Evolutionary conservation across 495 filamentous ascomycete genomes (phyloP), one percentile per base, ranked within the genome.

Genomic region (Viridothelium virens): DNA sequence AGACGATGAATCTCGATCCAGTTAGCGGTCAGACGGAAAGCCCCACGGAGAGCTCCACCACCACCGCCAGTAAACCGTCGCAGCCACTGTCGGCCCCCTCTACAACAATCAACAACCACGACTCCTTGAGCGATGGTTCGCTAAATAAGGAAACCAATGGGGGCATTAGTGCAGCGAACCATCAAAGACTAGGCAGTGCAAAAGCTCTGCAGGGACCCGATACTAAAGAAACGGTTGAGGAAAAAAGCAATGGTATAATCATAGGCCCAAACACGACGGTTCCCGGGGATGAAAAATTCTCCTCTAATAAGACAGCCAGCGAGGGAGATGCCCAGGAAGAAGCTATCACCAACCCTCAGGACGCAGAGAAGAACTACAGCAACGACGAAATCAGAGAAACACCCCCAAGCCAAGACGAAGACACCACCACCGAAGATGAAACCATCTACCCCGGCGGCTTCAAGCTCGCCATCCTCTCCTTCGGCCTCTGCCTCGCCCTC

Each of bases 401-500:
- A 36, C 33, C 4, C 4, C 25, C 7, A 6, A 7, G 33, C n/a
- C 33, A 59, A 5, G 53, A 59, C 6, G 18, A 59, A 9, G n/a
- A 7, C 53, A 59, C 38, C 31, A 33, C 31, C 31, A 18, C 53
- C 11, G 37, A 34, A 16, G 63, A 37, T 38, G 62, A 68, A 36
- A n/a, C 63, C 7, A 36, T 10, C 16, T 68, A 68, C 64, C 62
- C 62, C 14, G 37, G 66, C 12, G 66, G 66, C 11, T 31, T 56
- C 31, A 64, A 65, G 63, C 62, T 68, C 37, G 66, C 66, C 18
- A n/a, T 68, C 12, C 48, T 68, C 2, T 56, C 66, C 33, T 31
- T 65, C 5, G 66, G 66, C 39, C 62, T 68, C 2, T 68, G 66
- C 65, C 61, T 69, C 16, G 67, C 72, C 11, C 75, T 70, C 14